Percentiles rank a stretch among this genome's conserved stretches.
These are phyloP conservation scores for Sanghuangporus sanghuang DNA, from an alignment of 1,284 basidiomycete species.

Conservation along the genomic window DNA sequence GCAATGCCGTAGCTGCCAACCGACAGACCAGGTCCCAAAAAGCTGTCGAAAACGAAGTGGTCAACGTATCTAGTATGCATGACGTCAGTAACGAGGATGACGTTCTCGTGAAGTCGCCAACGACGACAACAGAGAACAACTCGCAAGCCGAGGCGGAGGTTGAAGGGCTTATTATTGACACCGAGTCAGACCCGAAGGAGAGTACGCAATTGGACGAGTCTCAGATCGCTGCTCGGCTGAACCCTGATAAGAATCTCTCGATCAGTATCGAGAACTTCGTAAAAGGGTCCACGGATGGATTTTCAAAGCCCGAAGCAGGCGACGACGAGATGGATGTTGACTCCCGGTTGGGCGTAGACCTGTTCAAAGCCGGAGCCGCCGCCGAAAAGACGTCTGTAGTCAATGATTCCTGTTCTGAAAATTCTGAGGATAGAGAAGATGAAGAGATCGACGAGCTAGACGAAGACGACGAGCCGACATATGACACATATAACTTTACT, in stretches of 20 bases:
- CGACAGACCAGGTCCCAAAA: neutral
- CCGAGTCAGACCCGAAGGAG: neutral
- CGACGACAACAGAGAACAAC: neutral
- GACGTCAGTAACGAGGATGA: neutral
- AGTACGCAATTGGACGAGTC: neutral
- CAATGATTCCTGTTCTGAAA: conserved; percentile 4
- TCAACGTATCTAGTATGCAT: neutral
- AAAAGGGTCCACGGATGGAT: neutral
- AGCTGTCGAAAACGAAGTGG: neutral
- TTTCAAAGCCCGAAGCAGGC: neutral
- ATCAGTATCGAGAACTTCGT: neutral
- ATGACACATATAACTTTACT: too few relatives aligned
- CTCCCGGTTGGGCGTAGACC: neutral
- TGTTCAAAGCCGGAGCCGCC: conserved; percentile 3
- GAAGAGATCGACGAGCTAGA: conserved; percentile 3
- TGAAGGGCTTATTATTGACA: neutral
- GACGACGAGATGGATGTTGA: neutral
- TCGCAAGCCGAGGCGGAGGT: conserved; percentile 1
- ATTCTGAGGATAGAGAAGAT: neutral
- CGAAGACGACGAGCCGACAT: conserved; percentile 1
- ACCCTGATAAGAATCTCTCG: neutral
- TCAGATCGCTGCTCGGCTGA: neutral
- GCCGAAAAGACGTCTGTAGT: neutral
- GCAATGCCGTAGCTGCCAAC: neutral
- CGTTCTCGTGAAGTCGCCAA: neutral